Percentiles rank a stretch among this genome's conserved stretches.
phyloP scores from a whole-genome alignment of 441 rosid genomes.

The Mallotus japonicus region DNA sequence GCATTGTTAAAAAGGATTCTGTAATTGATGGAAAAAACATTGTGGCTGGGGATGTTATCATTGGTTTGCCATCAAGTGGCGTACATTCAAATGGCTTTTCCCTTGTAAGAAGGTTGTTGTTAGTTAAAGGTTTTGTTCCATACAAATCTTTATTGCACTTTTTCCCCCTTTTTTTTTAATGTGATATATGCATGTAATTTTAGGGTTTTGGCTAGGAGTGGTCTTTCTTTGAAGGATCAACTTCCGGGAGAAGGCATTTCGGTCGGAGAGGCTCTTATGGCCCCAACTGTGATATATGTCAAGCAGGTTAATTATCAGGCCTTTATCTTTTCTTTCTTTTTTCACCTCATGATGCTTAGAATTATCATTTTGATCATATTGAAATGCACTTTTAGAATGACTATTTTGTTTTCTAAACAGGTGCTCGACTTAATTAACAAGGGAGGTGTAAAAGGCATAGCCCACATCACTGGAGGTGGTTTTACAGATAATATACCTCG shows the following conservation, averaged over 20 bases:
- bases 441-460: slow-evolving; percentile 93
- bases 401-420: slow-evolving; percentile 30
- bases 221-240: slow-evolving; percentile 55
- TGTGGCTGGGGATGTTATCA: slow-evolving; percentile 66
- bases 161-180: background rate
- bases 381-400: background rate
- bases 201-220: slow-evolving; percentile 68
- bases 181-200: slow-evolving; percentile 5
- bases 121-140: background rate
- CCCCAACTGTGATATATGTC: slow-evolving; percentile 85
- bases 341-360: background rate
- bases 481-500: slow-evolving; percentile 91
- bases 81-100: slow-evolving; percentile 97
- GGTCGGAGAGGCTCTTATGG: slow-evolving; percentile 84
- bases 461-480: slow-evolving; percentile 95
- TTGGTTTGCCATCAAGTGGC: slow-evolving; percentile 89
- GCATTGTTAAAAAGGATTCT: slow-evolving; percentile 71
- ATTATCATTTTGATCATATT: background rate
- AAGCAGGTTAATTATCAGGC: slow-evolving; percentile 55
- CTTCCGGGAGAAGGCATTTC: slow-evolving; percentile 61
- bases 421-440: slow-evolving; percentile 71
- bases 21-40: slow-evolving; percentile 80
- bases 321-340: background rate
- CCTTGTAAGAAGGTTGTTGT: slow-evolving; percentile 72
- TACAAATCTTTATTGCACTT: background rate